Conservation (phyloP, 2,329 filamentous ascomycete genomes). For the Nemania sp. region DNA sequence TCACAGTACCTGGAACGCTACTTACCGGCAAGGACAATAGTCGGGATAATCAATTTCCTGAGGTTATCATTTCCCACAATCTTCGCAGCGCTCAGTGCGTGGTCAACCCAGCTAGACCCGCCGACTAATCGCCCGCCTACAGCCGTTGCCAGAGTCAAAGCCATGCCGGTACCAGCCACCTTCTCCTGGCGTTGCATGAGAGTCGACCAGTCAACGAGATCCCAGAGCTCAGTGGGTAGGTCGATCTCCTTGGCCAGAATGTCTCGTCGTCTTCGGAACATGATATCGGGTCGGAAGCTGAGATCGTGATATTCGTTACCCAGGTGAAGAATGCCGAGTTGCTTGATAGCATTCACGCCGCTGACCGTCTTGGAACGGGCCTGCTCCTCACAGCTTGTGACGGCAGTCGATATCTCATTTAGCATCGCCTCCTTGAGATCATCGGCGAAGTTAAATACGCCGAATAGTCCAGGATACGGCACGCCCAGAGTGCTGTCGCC, state of each 20-base stretch:
- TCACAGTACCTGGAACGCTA: slow-evolving; percentile 31
- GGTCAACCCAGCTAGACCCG: slow-evolving; percentile 86
- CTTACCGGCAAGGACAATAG: slow-evolving; percentile 78
- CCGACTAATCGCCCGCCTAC: slow-evolving; percentile 81
- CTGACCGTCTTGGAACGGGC: slow-evolving; percentile 77
- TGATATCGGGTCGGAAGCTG: slow-evolving; percentile 86
- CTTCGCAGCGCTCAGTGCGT: slow-evolving; percentile 78
- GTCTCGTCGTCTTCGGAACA: slow-evolving; percentile 88
- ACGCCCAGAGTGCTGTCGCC: slow-evolving; percentile 81
- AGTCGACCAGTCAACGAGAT: slow-evolving; percentile 88
- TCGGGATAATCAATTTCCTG: slow-evolving; percentile 78
- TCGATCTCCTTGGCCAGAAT: slow-evolving; percentile 82
- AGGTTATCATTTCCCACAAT: slow-evolving; percentile 81
- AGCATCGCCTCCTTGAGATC: slow-evolving; percentile 92
- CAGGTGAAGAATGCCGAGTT: slow-evolving; percentile 84
- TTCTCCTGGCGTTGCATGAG: slow-evolving; percentile 92
- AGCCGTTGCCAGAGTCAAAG: slow-evolving; percentile 86
- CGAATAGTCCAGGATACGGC: slow-evolving; percentile 82
- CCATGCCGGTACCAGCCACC: slow-evolving; percentile 91
- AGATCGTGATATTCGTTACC: slow-evolving; percentile 85
- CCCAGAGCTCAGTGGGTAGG: slow-evolving; percentile 83
- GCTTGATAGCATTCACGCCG: slow-evolving; percentile 86
- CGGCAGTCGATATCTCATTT: slow-evolving; percentile 79
- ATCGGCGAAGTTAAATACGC: slow-evolving; percentile 89
- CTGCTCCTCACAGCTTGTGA: slow-evolving; percentile 80